Evolutionary conservation across 2,329 filamentous ascomycete genomes (phyloP).

Genomic region (Cercospora sp.): DNA sequence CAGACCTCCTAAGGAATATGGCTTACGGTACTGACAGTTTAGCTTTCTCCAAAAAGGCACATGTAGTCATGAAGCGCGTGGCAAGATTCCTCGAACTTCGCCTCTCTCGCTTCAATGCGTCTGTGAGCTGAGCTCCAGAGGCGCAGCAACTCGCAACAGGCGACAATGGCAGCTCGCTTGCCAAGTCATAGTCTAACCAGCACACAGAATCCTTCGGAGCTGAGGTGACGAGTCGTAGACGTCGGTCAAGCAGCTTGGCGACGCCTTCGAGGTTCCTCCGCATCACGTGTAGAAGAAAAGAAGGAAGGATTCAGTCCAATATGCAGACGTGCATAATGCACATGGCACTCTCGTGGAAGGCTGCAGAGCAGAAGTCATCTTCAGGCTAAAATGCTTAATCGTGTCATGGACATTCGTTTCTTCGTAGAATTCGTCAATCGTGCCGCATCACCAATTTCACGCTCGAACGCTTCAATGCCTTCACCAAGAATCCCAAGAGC

Average conservation of each 20-base stretch:
- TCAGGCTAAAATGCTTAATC: neutral
- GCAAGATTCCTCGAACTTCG: neutral
- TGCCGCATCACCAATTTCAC: neutral
- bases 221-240: neutral
- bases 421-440: neutral
- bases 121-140: neutral
- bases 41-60: neutral
- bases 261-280: neutral
- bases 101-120: neutral
- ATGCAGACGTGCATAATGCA: neutral
- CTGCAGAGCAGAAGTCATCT: neutral
- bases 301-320: neutral
- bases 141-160: neutral
- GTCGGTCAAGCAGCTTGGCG: conserved; percentile 1
- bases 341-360: neutral
- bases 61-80: neutral
- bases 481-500: neutral
- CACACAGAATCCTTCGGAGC: neutral
- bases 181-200: neutral
- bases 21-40: neutral
- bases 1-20: neutral
- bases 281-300: neutral
- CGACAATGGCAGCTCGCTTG: neutral
- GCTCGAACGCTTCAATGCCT: neutral
- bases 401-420: neutral